phyloP scores from a whole-genome alignment of 768 basidiomycete species.

The Amanita subjunquillea region DNA sequence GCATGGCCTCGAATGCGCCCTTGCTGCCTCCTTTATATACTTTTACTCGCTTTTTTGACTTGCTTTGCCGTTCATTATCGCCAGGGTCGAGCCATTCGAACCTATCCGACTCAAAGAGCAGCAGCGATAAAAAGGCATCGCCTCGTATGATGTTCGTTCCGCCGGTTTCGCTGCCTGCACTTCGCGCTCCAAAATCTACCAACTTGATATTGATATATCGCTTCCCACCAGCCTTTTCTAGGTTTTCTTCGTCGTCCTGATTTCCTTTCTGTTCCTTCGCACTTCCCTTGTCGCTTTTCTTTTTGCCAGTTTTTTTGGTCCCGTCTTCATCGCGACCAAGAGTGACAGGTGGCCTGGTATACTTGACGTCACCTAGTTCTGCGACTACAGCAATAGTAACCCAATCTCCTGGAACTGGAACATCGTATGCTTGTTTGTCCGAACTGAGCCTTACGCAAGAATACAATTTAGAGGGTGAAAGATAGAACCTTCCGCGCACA shows the following conservation, averaged over 20 bases:
- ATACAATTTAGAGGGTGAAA: constrained; percentile 85
- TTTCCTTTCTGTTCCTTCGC: constrained; percentile 20
- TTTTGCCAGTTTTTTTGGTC: constrained; percentile 13
- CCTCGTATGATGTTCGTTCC: constrained; percentile 58
- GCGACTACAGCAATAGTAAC: constrained; percentile 94
- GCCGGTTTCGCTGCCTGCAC: constrained; percentile 41
- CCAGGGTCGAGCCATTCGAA: constrained; percentile 28
- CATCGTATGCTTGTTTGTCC: constrained; percentile 78
- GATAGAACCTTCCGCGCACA: constrained; percentile 73
- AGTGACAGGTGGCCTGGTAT: constrained; percentile 57
- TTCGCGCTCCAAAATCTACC: constrained; percentile 67
- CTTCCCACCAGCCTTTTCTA: constrained; percentile 51
- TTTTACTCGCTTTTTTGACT: constrained; percentile 45
- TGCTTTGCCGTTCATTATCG: constrained; percentile 30
- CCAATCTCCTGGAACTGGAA: constrained; percentile 91
- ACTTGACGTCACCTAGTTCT: constrained; percentile 72
- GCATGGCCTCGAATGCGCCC: constrained; percentile 85
- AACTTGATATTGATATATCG: constrained; percentile 83
- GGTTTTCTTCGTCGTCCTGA: constrained; percentile 17
- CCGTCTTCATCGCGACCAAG: constrained; percentile 37
- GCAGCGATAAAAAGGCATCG: constrained; percentile 71
- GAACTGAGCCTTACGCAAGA: constrained; percentile 70
- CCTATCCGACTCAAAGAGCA: constrained; percentile 83
- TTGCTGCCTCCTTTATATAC: constrained; percentile 82
- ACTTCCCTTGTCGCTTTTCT: constrained; percentile 25